phyloP scores from a whole-genome alignment of 805 yeast genomes.

The Yarrowia sp. region DNA sequence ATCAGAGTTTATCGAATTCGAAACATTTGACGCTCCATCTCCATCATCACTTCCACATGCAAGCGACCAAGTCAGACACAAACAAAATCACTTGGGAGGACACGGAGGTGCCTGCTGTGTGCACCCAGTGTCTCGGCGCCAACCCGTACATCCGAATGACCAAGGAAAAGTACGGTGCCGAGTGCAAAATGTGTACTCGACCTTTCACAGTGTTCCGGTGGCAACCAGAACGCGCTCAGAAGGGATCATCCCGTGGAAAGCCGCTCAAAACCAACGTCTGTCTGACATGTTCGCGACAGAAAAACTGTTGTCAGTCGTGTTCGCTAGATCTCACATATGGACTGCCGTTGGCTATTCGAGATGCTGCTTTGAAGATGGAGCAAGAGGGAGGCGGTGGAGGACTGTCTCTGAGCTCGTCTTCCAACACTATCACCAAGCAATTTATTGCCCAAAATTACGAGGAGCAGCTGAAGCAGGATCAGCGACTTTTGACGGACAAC shows the following conservation, averaged over 20 bases:
- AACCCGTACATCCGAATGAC: constrained; percentile 66
- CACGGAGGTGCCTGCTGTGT: constrained; percentile 57
- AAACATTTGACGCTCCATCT: neutral
- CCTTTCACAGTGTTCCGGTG: constrained; percentile 81
- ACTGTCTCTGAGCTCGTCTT: constrained; percentile 42
- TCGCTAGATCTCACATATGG: constrained; percentile 77
- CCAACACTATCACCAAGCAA: constrained; percentile 52
- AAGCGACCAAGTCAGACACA: constrained; percentile 35
- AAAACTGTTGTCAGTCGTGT: constrained; percentile 86
- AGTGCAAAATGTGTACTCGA: constrained; percentile 80
- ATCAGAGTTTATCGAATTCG: neutral
- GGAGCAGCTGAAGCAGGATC: constrained; percentile 32
- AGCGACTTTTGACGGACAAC: constrained; percentile 29
- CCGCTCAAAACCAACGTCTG: constrained; percentile 60
- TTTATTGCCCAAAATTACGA: constrained; percentile 54
- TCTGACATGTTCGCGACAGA: constrained; percentile 68
- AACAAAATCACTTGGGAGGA: constrained; percentile 38
- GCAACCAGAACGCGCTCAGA: constrained; percentile 49
- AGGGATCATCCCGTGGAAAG: constrained; percentile 34
- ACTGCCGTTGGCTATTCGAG: constrained; percentile 74
- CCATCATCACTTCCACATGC: constrained; percentile 9
- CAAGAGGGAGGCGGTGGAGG: constrained; percentile 43
- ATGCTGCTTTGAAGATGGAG: constrained; percentile 73
- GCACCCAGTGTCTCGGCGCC: constrained; percentile 69
- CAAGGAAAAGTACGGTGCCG: constrained; percentile 66